Conservation (phyloP, 768 basidiomycete genomes). For the Cystofilobasidium bisporidii region DNA sequence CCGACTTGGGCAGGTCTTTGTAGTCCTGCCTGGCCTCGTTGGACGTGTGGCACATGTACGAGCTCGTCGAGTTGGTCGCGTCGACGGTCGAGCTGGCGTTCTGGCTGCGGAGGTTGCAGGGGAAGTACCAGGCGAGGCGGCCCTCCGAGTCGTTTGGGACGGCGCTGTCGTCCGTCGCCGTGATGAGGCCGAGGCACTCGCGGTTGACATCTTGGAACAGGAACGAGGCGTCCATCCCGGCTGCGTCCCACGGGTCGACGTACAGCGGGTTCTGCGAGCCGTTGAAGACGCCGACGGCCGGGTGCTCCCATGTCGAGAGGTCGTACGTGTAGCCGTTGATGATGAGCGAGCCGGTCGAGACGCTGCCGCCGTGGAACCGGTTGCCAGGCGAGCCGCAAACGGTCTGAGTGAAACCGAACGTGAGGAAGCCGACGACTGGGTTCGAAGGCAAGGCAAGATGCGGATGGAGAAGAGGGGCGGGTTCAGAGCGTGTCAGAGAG, state of each 20-base stretch:
- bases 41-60: slow-evolving; percentile 64
- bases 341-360: slow-evolving; percentile 70
- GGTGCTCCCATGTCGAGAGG: slow-evolving; percentile 76
- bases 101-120: slow-evolving; percentile 84
- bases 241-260: slow-evolving; percentile 62
- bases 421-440: slow-evolving; percentile 79
- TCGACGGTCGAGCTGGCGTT: slow-evolving; percentile 55
- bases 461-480: too few relatives aligned
- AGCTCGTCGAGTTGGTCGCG: slow-evolving; percentile 55
- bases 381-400: slow-evolving; percentile 84
- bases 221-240: slow-evolving; percentile 84
- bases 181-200: slow-evolving; percentile 68
- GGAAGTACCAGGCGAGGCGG: slow-evolving; percentile 84
- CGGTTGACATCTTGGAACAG: slow-evolving; percentile 87
- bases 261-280: slow-evolving; percentile 76
- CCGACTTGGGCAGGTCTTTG: slow-evolving; percentile 43
- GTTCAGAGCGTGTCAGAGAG: too few relatives aligned
- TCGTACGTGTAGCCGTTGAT: slow-evolving; percentile 94
- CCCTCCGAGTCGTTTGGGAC: slow-evolving; percentile 28
- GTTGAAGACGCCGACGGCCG: slow-evolving; percentile 57
- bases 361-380: slow-evolving; percentile 67
- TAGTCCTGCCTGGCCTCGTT: slow-evolving; percentile 47
- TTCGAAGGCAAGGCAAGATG: background rate
- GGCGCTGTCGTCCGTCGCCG: slow-evolving; percentile 48
- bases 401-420: slow-evolving; percentile 90